Base-by-base conservation (phyloP, 768 basidiomycete species). In the Leucocoprinus birnbaumii region DNA sequence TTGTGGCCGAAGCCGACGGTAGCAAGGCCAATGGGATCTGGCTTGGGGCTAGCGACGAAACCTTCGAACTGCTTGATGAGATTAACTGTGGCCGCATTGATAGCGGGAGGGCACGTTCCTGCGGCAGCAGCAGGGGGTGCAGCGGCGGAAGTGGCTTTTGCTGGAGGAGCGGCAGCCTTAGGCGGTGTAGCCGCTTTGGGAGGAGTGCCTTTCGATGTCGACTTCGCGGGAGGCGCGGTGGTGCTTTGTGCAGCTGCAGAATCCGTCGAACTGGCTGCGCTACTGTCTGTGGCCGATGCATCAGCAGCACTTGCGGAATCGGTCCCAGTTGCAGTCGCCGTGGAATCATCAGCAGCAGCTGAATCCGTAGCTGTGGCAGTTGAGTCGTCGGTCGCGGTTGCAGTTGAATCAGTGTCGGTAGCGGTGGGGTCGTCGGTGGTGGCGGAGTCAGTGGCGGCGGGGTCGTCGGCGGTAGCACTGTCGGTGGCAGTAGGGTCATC, bases 1-100 rank as follows among this genome's bases (percentile, higher is more conserved):
- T 64, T 61, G 56, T 71, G 69, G 13, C 69, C 69, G 57, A 64
- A 72, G n/a, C 71, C 71, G 50, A 70, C 69, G 14, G 69, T 71
- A 37, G 62, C 65, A 48, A 71, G 63, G 16, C 66, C 67, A 37
- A 70, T 67, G 38, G 70, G 70, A 55, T 71, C 70, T 1, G 69
- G 70, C 10, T 59, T 55, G 8, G 70, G 70, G 21, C 44, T 56
- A 25, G 66, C 48, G 19, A 68, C 68, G 59, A 71, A 69, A 16
- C 68, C 68, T 62, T 71, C 68, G 58, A 66, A 70, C 34, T 60
- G 35, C 50, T 67, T 64, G 56, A 69, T 67, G 14, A 69, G 54
- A 53, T 55, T 59, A 40, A 69, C 54, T 21, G 68, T 69, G 10
- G 65, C 68, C 11, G 54, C 54, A 56, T 68, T 69, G 53, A 66